phyloP scores from a whole-genome alignment of 441 rosid species.

The Jatropha podagrica region DNA sequence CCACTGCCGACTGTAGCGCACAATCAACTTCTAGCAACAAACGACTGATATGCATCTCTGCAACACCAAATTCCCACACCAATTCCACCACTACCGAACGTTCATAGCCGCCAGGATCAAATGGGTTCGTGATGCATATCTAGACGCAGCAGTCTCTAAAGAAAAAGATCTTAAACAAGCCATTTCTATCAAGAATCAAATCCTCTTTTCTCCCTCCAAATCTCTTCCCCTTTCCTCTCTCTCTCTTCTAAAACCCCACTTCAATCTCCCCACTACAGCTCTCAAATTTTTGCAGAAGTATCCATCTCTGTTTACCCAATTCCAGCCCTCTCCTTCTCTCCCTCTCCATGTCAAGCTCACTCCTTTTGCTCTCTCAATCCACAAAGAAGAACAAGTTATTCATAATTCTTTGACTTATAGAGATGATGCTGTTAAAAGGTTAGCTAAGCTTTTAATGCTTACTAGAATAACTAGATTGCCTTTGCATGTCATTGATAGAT shows the following conservation, averaged over 20 bases:
- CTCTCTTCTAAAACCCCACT: slow-evolving; percentile 54
- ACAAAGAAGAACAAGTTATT: slow-evolving; percentile 52
- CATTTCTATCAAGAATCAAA: slow-evolving; percentile 60
- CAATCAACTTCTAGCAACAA: not conserved
- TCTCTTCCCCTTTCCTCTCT: slow-evolving; percentile 63
- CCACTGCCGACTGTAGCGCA: too few relatives aligned
- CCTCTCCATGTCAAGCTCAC: slow-evolving; percentile 71
- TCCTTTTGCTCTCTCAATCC: slow-evolving; percentile 43
- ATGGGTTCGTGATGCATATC: slow-evolving; percentile 68
- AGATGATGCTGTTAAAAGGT: slow-evolving; percentile 35
- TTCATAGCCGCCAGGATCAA: slow-evolving; percentile 61
- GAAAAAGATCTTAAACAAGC: slow-evolving; percentile 62
- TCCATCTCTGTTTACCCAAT: slow-evolving; percentile 46
- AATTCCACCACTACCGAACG: slow-evolving; percentile 41
- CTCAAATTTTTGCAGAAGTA: slow-evolving; percentile 46
- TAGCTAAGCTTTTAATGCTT: slow-evolving; percentile 71
- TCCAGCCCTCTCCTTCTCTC: slow-evolving; percentile 66
- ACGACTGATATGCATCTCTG: slow-evolving; percentile 4
- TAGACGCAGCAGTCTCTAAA: slow-evolving; percentile 51
- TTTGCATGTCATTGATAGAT: slow-evolving; percentile 48
- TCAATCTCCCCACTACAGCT: slow-evolving; percentile 47
- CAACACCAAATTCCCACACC: slow-evolving; percentile 22
- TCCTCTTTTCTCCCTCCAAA: slow-evolving; percentile 50
- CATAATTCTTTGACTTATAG: slow-evolving; percentile 36
- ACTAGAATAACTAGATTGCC: slow-evolving; percentile 50